Base-by-base conservation (phyloP, 108 stramenopile genomes). In the Fistulifera solaris region DNA sequence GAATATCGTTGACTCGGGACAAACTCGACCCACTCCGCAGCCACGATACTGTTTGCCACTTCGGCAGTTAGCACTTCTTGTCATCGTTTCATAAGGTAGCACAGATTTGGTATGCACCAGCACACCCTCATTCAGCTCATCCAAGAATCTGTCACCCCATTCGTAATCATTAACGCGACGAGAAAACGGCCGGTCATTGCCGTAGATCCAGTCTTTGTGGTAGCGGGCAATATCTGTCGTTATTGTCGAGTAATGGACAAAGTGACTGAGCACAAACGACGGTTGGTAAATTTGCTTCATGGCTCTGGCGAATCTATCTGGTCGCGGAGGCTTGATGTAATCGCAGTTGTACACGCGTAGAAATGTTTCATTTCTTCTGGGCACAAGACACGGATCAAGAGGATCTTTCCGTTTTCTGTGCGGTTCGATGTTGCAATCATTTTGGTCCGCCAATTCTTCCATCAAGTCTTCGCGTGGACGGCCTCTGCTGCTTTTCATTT, bases 251-350 rank as follows among this genome's bases (percentile, higher is more conserved):
- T 90, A 90, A 54, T 90, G 88, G 43, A 90, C 84, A 67, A 79
- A 90, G 56, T 90, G 88, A 26, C 65, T 67, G 25, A 75, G 45
- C 0, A 90, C 82, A 69, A 78, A 86, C 0, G 67, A 57, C 2
- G 88, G 78, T 18, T 71, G 80, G 52, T 81, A 90, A 21, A 90
- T 68, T 51, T 90, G 88, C 59, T 90, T 90, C 71, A 78, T 83
- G 13, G 87, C 87, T 48, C 87, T 66, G 27, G 61, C 55, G 5
- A 67, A 56, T 52, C 74, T 69, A 21, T 71, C 67, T 14, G 83
- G 83, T 52, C 74, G 77, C 14, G 87, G 87, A 7, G 67, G 71
- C 43, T 60, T 59, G 16, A 68, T 70, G 10, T 62, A 63, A 43
- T 89, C 87, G 48, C 87, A 89, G 56, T 88, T 83, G 58, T 85